These are phyloP conservation scores for Volvox reticuliferus DNA, from an alignment of 139 green algal species.

Conservation along the genomic window DNA sequence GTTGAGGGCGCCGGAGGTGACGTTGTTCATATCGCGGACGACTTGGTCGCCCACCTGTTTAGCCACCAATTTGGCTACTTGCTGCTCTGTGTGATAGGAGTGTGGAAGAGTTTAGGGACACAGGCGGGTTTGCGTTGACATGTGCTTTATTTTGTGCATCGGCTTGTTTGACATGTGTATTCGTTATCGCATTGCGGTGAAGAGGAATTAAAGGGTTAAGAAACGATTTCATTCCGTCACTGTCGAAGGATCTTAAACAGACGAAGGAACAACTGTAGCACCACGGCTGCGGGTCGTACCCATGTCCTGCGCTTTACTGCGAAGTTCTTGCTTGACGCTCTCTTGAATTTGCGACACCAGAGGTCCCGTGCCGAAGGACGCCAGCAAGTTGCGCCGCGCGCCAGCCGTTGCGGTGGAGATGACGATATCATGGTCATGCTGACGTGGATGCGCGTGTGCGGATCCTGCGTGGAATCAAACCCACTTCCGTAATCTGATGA, in stretches of 20 bases:
- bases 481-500: too few relatives aligned
- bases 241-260: too few relatives aligned
- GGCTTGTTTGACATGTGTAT: too few relatives aligned
- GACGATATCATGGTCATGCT: neutral
- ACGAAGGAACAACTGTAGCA: neutral
- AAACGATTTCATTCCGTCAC: too few relatives aligned
- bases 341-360: slow-evolving; percentile 3
- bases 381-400: neutral
- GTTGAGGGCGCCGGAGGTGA: neutral
- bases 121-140: too few relatives aligned
- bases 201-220: too few relatives aligned
- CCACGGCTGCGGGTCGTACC: neutral
- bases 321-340: neutral
- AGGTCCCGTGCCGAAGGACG: neutral
- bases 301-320: neutral
- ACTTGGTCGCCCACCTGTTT: slow-evolving; percentile 16
- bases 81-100: neutral
- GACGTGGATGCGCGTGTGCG: neutral
- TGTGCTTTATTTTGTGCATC: too few relatives aligned
- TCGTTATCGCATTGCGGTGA: too few relatives aligned
- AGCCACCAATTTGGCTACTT: slow-evolving; percentile 13
- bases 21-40: slow-evolving; percentile 23
- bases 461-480: neutral
- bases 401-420: neutral
- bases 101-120: neutral